Evolutionary conservation across 2,329 filamentous ascomycete genomes (phyloP).

Genomic region (Cryoendolithus antarcticus): DNA sequence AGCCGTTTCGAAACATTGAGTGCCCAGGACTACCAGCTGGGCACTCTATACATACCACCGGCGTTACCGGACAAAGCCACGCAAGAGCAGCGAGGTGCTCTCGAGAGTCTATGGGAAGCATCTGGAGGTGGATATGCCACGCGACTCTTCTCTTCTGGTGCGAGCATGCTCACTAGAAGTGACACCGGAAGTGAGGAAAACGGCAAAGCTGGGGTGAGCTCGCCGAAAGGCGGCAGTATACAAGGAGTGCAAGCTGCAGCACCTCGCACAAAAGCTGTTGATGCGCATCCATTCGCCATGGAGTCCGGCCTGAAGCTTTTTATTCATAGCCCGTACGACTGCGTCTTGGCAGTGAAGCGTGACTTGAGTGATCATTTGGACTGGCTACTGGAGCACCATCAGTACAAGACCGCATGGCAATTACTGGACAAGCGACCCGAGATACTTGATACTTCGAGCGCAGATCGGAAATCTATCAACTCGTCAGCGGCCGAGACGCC

Average conservation of each 20-base stretch:
- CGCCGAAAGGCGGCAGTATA: conserved; percentile 24
- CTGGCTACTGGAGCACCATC: conserved; percentile 73
- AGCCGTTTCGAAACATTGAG: conserved; percentile 81
- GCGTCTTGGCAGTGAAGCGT: conserved; percentile 78
- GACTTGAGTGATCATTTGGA: conserved; percentile 73
- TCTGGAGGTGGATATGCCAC: conserved; percentile 64
- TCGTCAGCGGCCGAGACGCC: conserved; percentile 31
- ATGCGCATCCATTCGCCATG: conserved; percentile 36
- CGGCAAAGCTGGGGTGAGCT: conserved; percentile 20
- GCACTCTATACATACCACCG: conserved; percentile 65
- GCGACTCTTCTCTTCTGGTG: conserved; percentile 73
- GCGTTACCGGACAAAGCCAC: conserved; percentile 48
- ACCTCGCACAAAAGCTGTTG: conserved; percentile 15
- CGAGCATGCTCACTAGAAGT: conserved; percentile 50
- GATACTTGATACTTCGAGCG: conserved; percentile 31
- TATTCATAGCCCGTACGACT: conserved; percentile 93
- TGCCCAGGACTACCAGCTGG: conserved; percentile 83
- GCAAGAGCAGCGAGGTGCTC: conserved; percentile 49
- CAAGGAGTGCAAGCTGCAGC: conserved; percentile 15
- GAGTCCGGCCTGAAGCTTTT: conserved; percentile 67
- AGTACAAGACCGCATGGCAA: conserved; percentile 79
- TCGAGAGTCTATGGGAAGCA: conserved; percentile 89
- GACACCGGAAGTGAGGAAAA: conserved; percentile 26
- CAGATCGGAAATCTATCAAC: conserved; percentile 24
- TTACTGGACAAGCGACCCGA: conserved; percentile 82